These are phyloP conservation scores for Leucosporidium creatinivorum DNA, from an alignment of 768 basidiomycete species.

Conservation along the genomic window DNA sequence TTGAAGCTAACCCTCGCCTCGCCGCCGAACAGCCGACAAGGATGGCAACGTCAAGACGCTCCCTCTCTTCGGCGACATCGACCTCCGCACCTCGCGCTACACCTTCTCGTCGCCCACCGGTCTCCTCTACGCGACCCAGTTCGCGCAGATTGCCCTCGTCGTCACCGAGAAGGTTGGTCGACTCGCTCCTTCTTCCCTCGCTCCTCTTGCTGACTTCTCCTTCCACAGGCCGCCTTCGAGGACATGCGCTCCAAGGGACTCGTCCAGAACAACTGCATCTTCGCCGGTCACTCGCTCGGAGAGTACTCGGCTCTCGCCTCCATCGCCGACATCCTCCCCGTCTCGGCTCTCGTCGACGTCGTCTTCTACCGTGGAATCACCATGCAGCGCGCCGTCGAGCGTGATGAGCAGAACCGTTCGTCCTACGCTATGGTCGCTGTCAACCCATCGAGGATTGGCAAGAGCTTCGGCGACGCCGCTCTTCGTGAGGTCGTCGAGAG, in stretches of 20 bases:
- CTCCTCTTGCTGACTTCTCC: background rate
- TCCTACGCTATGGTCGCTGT: slow-evolving; percentile 99
- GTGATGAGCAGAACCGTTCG: slow-evolving; percentile 82
- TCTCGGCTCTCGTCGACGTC: slow-evolving; percentile 90
- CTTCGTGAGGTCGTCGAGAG: slow-evolving; percentile 94
- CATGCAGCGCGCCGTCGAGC: slow-evolving; percentile 98
- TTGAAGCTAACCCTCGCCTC: background rate
- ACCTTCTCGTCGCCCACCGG: slow-evolving; percentile 97
- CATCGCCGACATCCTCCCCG: slow-evolving; percentile 91
- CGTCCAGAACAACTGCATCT: slow-evolving; percentile 82
- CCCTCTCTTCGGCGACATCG: slow-evolving; percentile 91
- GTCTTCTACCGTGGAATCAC: slow-evolving; percentile 99
- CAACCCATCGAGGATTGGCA: slow-evolving; percentile 89
- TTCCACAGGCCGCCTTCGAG: slow-evolving; percentile 69
- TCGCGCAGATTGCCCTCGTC: slow-evolving; percentile 95
- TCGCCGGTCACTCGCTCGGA: slow-evolving; percentile 95
- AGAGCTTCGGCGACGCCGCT: slow-evolving; percentile 87
- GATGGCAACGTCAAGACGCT: slow-evolving; percentile 93
- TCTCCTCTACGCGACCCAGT: slow-evolving; percentile 93
- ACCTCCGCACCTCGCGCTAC: slow-evolving; percentile 86
- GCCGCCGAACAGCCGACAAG: slow-evolving; percentile 53
- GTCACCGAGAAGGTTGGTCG: slow-evolving; percentile 70
- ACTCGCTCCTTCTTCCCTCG: background rate
- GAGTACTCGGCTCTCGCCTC: slow-evolving; percentile 98
- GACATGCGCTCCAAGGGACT: slow-evolving; percentile 96